A percentile compares a stretch with the other conserved stretches of the same genome.
Conservation (phyloP, 2,329 filamentous ascomycete genomes). For the Gnomoniopsis smithogilvyi region DNA sequence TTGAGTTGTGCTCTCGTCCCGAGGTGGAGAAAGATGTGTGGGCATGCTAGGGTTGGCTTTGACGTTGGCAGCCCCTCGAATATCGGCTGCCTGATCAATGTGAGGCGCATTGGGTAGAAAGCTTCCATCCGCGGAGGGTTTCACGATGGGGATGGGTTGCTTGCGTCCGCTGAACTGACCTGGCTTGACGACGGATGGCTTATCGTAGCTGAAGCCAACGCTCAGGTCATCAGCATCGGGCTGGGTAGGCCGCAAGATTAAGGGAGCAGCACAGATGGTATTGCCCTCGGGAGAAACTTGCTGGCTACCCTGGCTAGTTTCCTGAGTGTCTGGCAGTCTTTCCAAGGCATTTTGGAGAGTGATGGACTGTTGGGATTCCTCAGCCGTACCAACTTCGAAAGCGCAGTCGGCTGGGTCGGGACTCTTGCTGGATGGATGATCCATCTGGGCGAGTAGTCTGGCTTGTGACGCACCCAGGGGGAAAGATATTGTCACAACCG, state of each 20-base stretch:
- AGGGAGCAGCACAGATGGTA: neutral
- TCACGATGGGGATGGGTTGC: neutral
- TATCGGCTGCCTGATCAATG: neutral
- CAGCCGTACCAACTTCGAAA: neutral
- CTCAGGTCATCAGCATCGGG: constrained; percentile 1
- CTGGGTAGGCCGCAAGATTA: constrained; percentile 5
- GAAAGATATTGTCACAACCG: neutral
- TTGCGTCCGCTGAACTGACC: constrained; percentile 12
- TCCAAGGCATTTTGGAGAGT: neutral
- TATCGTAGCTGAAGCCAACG: constrained; percentile 9
- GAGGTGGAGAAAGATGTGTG: neutral
- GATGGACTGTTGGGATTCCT: neutral
- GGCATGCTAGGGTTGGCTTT: neutral
- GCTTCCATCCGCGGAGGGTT: neutral
- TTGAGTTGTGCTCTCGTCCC: neutral
- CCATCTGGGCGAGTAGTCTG: neutral
- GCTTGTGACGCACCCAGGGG: neutral
- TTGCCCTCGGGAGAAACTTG: neutral
- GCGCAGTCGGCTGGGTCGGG: neutral
- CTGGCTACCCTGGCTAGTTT: neutral
- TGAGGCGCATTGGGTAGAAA: neutral
- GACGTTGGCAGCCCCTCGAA: neutral
- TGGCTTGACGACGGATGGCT: constrained; percentile 2
- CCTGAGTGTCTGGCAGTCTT: neutral
- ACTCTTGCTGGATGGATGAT: neutral